Percentiles rank a stretch among this genome's conserved stretches.
Evolutionary conservation across 805 yeast genomes (phyloP).

Genomic region (Cyberlindnera nakhonratchasimensis): DNA sequence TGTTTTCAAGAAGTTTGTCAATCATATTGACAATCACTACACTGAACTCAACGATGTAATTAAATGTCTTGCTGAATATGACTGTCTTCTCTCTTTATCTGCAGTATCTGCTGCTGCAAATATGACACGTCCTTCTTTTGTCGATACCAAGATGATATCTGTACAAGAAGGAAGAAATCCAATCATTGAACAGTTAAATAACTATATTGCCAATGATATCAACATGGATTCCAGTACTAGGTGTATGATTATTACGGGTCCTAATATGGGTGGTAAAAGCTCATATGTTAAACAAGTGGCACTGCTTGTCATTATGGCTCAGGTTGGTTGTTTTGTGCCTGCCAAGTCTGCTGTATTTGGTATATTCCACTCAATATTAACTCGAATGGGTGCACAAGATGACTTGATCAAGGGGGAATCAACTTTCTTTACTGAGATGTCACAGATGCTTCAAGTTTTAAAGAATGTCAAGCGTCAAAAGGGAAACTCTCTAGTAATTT

Average conservation of each 20-base stretch:
- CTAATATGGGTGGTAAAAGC: slow-evolving; percentile 96
- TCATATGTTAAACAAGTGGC: slow-evolving; percentile 89
- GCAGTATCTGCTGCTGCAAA: slow-evolving; percentile 59
- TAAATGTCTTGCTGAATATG: slow-evolving; percentile 58
- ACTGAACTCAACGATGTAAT: slow-evolving; percentile 48
- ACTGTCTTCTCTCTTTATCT: slow-evolving; percentile 70
- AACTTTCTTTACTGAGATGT: slow-evolving; percentile 94
- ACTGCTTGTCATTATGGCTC: slow-evolving; percentile 79
- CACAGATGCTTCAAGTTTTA: slow-evolving; percentile 83
- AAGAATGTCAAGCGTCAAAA: slow-evolving; percentile 50
- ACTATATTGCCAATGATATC: slow-evolving; percentile 77
- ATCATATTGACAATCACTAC: slow-evolving; percentile 41
- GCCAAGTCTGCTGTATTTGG: slow-evolving; percentile 72
- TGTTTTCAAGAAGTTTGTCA: slow-evolving; percentile 48
- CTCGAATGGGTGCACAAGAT: slow-evolving; percentile 98
- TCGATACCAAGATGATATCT: slow-evolving; percentile 43
- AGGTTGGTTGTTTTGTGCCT: slow-evolving; percentile 87
- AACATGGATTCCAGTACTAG: slow-evolving; percentile 53
- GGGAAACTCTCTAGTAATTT: slow-evolving; percentile 70
- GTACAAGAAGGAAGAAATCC: slow-evolving; percentile 74
- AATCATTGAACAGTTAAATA: slow-evolving; percentile 69
- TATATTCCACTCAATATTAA: slow-evolving; percentile 83
- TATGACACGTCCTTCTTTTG: slow-evolving; percentile 63
- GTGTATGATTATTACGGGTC: slow-evolving; percentile 87
- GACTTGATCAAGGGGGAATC: slow-evolving; percentile 95